A percentile compares a stretch with the other conserved stretches of the same genome.
Conservation (phyloP, 1,284 basidiomycete species). For the Trametes versicolor region DNA sequence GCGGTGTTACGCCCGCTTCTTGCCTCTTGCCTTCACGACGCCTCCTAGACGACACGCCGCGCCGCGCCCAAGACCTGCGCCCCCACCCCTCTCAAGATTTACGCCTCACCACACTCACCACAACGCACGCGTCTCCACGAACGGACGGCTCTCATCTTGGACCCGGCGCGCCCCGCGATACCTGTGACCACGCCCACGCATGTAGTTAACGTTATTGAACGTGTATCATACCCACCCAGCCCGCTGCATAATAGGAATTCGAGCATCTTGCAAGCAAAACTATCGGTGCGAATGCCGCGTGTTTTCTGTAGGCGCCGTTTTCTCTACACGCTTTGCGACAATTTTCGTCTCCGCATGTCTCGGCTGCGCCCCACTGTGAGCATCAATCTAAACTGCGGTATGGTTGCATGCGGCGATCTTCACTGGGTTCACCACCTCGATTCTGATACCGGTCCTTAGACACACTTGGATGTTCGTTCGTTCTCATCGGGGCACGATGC, state of each 20-base stretch:
- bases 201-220: constrained; percentile 6
- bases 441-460: too few species aligned
- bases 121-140: neutral
- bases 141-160: neutral
- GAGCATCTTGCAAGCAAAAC: neutral
- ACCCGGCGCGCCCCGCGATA: neutral
- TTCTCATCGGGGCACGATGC: too few species aligned
- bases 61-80: neutral
- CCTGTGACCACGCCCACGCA: neutral
- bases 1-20: neutral
- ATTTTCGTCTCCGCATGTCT: too few species aligned
- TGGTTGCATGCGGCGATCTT: too few species aligned
- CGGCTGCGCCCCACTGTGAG: too few species aligned
- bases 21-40: neutral
- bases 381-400: too few species aligned
- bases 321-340: too few species aligned
- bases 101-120: neutral
- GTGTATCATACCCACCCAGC: constrained; percentile 5
- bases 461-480: too few species aligned
- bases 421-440: too few species aligned
- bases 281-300: neutral
- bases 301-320: too few species aligned
- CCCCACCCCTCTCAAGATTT: neutral
- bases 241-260: neutral
- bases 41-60: neutral